A percentile compares a stretch with the other conserved stretches of the same genome.
These are phyloP conservation scores for Kwoniella bestiolae DNA, from an alignment of 768 basidiomycete species.

Conservation along the genomic window DNA sequence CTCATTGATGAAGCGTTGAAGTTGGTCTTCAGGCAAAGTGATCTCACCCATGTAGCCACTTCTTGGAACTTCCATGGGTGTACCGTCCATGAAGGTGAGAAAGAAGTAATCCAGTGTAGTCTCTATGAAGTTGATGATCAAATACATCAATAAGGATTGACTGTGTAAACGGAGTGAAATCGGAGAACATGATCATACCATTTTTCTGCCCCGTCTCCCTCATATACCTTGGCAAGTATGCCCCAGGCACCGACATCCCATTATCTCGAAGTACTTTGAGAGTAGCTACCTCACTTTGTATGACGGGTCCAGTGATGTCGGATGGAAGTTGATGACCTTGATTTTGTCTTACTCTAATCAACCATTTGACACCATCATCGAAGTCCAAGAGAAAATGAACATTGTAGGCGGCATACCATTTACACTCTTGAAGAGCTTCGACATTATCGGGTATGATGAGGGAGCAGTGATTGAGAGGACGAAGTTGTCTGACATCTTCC, in stretches of 20 bases:
- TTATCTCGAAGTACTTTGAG: constrained; percentile 8
- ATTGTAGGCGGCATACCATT: constrained; percentile 5
- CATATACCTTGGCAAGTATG: constrained; percentile 5
- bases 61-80: not conserved
- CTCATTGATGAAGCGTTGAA: constrained; percentile 4
- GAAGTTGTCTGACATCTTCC: not conserved
- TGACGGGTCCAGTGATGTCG: not conserved
- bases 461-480: not conserved
- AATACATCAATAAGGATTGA: not conserved
- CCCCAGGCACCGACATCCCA: constrained; percentile 10
- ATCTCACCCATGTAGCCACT: not conserved
- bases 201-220: not conserved
- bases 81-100: constrained; percentile 6
- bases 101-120: constrained; percentile 13
- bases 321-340: not conserved
- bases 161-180: not conserved
- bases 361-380: constrained; percentile 29
- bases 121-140: not conserved
- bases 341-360: constrained; percentile 16
- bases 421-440: not conserved
- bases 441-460: not conserved
- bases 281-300: constrained; percentile 22
- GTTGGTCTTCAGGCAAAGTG: not conserved
- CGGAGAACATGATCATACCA: not conserved
- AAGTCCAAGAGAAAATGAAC: constrained; percentile 19